Conservation (phyloP, 1,139 yeast species). For the Saccharomyces hybrid region DNA sequence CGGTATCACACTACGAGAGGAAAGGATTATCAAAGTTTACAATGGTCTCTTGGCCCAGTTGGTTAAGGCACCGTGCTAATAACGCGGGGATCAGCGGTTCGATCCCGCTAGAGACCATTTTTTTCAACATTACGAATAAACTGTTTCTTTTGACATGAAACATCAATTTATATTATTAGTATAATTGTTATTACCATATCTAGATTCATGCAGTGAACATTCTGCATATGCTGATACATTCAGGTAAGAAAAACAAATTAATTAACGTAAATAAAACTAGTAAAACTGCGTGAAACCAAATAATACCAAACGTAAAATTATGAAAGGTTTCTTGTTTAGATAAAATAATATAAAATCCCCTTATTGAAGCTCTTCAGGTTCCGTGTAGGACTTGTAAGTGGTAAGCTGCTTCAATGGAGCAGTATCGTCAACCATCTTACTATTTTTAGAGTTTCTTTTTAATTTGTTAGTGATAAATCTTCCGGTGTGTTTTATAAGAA, state of each 20-base stretch:
- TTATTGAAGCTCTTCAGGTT: slow-evolving; percentile 2
- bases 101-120: slow-evolving; percentile 30
- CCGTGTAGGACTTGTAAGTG: slow-evolving; percentile 16
- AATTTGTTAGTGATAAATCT: slow-evolving; percentile 50
- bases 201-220: too few relatives aligned
- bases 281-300: background rate
- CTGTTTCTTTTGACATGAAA: too few relatives aligned
- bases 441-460: slow-evolving; percentile 18
- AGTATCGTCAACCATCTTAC: slow-evolving; percentile 1
- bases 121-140: too few relatives aligned
- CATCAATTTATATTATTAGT: too few relatives aligned
- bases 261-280: background rate
- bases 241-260: background rate
- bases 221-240: background rate
- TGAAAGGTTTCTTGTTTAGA: background rate
- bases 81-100: slow-evolving; percentile 32
- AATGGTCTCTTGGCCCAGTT: slow-evolving; percentile 32
- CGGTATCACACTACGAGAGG: too few relatives aligned
- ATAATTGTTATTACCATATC: too few relatives aligned
- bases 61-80: slow-evolving; percentile 32
- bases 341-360: background rate
- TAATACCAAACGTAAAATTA: background rate
- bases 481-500: slow-evolving; percentile 52
- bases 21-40: background rate
- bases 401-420: slow-evolving; percentile 17